Evolutionary conservation across 805 yeast species (phyloP), one percentile per base, ranked within the genome.

Genomic region (Cyberlindnera suaveolens): DNA sequence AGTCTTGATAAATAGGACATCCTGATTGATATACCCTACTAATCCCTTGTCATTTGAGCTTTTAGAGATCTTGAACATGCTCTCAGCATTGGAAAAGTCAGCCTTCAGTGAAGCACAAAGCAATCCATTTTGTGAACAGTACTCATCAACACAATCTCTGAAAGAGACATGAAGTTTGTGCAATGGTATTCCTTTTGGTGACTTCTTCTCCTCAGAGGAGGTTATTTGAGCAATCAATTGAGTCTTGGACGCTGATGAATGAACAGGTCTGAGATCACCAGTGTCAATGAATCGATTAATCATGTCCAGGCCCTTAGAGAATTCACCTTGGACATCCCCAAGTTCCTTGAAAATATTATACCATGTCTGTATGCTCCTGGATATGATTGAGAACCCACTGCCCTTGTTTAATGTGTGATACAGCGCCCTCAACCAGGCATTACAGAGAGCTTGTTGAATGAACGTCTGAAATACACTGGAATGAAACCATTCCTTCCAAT

Each of bases 81-180:
- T 66, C 36, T 66, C 61, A 1, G 80, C 82, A 38, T 66, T 52
- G 1, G 53, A 47, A 5, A 61, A 31, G 33, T 54, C 50, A 18
- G 44, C 51, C 20, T 48, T 49, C 20, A 51, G 26, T 2, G 57
- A 42, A 8, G 43, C 40, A 13, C 54, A 33, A 20, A 58, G 47
- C 19, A 80, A 65, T 31, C 75, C 74, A 39, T 76, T 61, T 3
- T 64, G 61, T 20, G 67, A 55, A 52, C 96, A 87, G 53, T 67
- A 75, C 3, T 76, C 76, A 41, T 73, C 77, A 3, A 86, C 75
- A 16, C 87, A 80, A 41, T 85, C 87, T 48, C 71, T 79, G 55
- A 81, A 80, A 0, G 85, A 67, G 4, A 73, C 65, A 27, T 62
- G 51, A 1, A 77, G 60, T 35, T 65, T 66, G 32, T 66, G 64